Evolutionary conservation across 1,284 basidiomycete species (phyloP), one percentile per base, ranked within the genome.

Genomic region (Leccinum brunneo-olivaceum): DNA sequence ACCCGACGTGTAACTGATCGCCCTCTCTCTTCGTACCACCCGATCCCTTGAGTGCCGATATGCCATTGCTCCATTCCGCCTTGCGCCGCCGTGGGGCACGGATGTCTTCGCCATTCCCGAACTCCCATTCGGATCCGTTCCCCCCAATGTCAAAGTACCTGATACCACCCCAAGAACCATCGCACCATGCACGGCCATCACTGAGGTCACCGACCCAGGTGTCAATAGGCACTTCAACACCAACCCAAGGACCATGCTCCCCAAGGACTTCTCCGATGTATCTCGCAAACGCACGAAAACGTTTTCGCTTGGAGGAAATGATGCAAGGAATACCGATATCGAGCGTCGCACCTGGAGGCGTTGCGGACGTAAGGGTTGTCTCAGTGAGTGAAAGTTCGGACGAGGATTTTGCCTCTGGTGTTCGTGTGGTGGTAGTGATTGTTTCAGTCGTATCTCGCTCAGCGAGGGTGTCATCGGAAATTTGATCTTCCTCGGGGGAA

Each of bases 291-390:
- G 90, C 92, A 42, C 84, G 81, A 72, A 94, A 93, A 10, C 89
- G 76, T 47, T 82, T 83, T 23, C 85, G 75, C 54, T 85, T 85
- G 27, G 83, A 83, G 0, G 84, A 81, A 44, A 94, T 88, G 57
- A 95, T 90, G 66, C 91, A 95, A 0, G 90, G 90, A 37, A 95
- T 94, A 6, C 92, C 91, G 16, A 94, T 80, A 33, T 88, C 81
- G 29, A 96, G 76, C 5, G 78, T 82, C 1, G 85, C 79, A 1
- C 91, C 90, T 10, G 69, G 70, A 7, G 73, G 73, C 2, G 60
- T 34, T 5, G 48, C 35, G 6, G 51, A 55, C 5, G 61, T 52
- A 35, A 64, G 50, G 9, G 66, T 65, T 10, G 60, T 62, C 41
- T 65, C 64, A 0, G 53, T 53, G 9, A 55, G 50, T 1, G 55